These are phyloP conservation scores for Pseudogymnoascus sp. DNA, from an alignment of 2,329 filamentous ascomycete species.

Conservation along the genomic window DNA sequence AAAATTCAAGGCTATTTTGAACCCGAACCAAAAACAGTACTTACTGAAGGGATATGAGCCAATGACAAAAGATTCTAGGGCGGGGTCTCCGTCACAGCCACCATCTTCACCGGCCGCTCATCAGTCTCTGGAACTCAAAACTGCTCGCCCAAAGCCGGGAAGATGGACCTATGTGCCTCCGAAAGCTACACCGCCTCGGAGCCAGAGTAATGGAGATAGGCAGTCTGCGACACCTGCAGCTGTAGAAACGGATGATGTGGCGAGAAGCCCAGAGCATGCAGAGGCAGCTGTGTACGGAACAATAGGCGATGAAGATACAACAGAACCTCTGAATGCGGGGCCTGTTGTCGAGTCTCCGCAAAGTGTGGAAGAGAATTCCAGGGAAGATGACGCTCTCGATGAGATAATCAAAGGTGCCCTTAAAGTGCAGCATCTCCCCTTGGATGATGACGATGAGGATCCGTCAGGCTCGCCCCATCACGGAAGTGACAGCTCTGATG, in stretches of 20 bases:
- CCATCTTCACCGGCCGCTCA: constrained; percentile 4
- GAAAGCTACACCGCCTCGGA: constrained; percentile 33
- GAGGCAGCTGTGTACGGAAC: background rate
- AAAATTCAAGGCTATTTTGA: constrained; percentile 48
- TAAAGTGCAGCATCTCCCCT: constrained; percentile 50
- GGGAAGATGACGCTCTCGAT: constrained; percentile 49
- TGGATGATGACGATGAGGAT: constrained; percentile 44
- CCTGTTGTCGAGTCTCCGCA: background rate
- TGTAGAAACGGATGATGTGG: background rate
- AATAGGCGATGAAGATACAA: background rate
- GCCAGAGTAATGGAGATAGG: constrained; percentile 13
- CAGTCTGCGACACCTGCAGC: background rate
- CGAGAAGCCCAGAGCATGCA: background rate
- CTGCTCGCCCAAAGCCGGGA: constrained; percentile 32
- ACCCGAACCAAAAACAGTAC: constrained; percentile 54
- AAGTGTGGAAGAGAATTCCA: background rate
- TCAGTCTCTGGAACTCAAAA: constrained; percentile 44
- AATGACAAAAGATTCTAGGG: constrained; percentile 3
- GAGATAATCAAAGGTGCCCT: constrained; percentile 57
- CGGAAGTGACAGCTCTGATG: background rate
- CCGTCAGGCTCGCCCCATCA: constrained; percentile 17
- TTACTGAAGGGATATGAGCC: constrained; percentile 31
- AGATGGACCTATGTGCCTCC: constrained; percentile 34
- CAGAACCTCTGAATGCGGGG: background rate
- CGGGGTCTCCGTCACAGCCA: constrained; percentile 2